phyloP scores from a whole-genome alignment of 2,329 filamentous ascomycete species.

The Westerdykella sp. region DNA sequence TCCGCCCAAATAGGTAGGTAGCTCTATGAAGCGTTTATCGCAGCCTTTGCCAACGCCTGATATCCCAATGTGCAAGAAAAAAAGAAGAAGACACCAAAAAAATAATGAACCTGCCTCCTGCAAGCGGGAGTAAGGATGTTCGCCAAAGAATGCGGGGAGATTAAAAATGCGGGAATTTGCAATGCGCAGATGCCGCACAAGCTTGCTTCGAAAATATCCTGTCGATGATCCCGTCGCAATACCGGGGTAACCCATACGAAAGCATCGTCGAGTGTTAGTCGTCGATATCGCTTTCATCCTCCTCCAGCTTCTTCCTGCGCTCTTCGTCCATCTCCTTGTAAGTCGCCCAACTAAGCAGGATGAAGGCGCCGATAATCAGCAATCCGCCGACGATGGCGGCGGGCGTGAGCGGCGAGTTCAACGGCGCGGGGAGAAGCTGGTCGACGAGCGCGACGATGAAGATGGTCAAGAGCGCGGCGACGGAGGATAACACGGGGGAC shows the following conservation, averaged over 20 bases:
- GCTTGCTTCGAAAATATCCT: too few relatives aligned
- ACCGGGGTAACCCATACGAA: too few relatives aligned
- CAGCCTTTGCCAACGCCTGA: neutral
- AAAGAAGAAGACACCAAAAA: too few relatives aligned
- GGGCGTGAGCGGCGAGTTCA: constrained; percentile 65
- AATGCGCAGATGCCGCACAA: too few relatives aligned
- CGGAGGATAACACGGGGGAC: constrained; percentile 83
- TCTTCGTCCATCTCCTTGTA: constrained; percentile 91
- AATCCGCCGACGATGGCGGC: constrained; percentile 76
- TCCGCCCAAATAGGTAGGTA: neutral
- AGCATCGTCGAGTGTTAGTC: constrained; percentile 16
- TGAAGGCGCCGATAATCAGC: constrained; percentile 81
- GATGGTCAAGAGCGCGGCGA: constrained; percentile 89
- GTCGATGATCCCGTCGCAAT: too few relatives aligned
- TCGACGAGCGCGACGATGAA: constrained; percentile 93
- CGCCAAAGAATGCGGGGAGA: too few relatives aligned
- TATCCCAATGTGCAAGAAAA: too few relatives aligned
- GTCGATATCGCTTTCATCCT: constrained; percentile 41
- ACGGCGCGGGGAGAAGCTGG: constrained; percentile 65
- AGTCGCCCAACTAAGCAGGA: constrained; percentile 83
- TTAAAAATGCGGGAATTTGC: too few relatives aligned
- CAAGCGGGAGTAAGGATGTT: too few relatives aligned
- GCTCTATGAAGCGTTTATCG: neutral
- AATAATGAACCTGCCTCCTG: too few relatives aligned
- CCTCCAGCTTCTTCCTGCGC: constrained; percentile 51